Evolutionary conservation across 805 yeast genomes (phyloP), one percentile per base, ranked within the genome.

Genomic region (Wickerhamomyces silvicola): DNA sequence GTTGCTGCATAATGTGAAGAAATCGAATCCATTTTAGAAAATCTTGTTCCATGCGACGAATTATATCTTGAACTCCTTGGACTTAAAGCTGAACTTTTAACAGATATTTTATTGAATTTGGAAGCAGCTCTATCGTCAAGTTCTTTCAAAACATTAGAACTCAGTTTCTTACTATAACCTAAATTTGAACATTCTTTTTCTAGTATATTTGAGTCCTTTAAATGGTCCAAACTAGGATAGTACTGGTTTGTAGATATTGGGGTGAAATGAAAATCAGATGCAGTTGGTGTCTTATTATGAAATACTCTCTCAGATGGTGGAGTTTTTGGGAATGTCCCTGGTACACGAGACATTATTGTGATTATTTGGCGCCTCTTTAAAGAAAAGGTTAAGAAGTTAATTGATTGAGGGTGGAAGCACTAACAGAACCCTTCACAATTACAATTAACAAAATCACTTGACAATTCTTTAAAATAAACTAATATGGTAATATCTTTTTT

Each of bases 91-190:
- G 41, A 24, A 21, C 31, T 32, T 24, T 33, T 33, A 12, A 28
- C 32, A 23, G 28, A 6, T 25, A 10, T 23, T 35, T 37, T 22
- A 37, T 28, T 33, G 41, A 33, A 34, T 23, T 43, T 50, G 26
- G 20, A 37, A 20, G 44, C 46, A 7, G 64, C 61, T 32, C 64
- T 43, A 28, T 47, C 42, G 32, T 60, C 62, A 26, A 60, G 35
- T 38, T 60, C 65, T 23, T 46, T 35, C 5, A 60, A 38, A 2
- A 60, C 63, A 13, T 54, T 56, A 15, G 42, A 47, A 13, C 63
- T 60, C 26, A 59, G 37, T 30, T 48, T 48, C 35, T 51, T 54
- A 16, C 62, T 56, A 24, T 51, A 58, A 4, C 62, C 62, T 28
- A 56, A 27, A 12, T 36, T 34, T 6, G 37, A 29, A 24, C 50